Evolutionary conservation across 179 eudicot species (phyloP).

Genomic region (Silene vulgaris): DNA sequence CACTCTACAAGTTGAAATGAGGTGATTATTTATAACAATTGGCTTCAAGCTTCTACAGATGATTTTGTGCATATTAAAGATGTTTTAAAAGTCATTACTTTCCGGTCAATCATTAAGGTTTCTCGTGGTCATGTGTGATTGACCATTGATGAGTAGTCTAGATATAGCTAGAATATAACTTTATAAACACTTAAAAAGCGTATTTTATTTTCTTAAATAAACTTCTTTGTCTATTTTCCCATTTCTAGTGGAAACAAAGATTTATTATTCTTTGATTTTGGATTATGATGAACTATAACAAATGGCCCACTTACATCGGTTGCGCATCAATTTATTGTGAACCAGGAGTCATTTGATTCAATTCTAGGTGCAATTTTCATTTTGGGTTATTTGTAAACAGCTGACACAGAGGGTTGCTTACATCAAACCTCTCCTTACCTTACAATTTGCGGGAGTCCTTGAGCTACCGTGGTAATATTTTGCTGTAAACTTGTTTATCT

Average conservation of each 20-base stretch:
- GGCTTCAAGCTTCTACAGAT: neutral
- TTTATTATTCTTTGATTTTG: neutral
- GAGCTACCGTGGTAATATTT: neutral
- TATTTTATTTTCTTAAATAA: neutral
- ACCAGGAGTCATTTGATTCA: neutral
- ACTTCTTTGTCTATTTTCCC: neutral
- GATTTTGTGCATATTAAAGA: neutral
- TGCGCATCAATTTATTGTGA: neutral
- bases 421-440: neutral
- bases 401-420: neutral
- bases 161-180: neutral
- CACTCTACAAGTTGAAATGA: neutral
- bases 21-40: neutral
- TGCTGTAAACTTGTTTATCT: constrained; percentile 14
- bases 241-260: neutral
- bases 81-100: neutral
- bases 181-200: neutral
- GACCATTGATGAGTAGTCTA: neutral
- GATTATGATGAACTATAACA: neutral
- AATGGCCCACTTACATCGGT: neutral
- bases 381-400: neutral
- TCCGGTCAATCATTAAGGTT: neutral
- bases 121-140: neutral
- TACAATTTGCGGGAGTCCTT: neutral
- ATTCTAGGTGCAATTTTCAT: neutral